Percentiles rank a stretch among this genome's conserved stretches.
These are phyloP conservation scores for Ceratocystiopsis brevicomis DNA, from an alignment of 2,329 filamentous ascomycete genomes.

Conservation along the genomic window DNA sequence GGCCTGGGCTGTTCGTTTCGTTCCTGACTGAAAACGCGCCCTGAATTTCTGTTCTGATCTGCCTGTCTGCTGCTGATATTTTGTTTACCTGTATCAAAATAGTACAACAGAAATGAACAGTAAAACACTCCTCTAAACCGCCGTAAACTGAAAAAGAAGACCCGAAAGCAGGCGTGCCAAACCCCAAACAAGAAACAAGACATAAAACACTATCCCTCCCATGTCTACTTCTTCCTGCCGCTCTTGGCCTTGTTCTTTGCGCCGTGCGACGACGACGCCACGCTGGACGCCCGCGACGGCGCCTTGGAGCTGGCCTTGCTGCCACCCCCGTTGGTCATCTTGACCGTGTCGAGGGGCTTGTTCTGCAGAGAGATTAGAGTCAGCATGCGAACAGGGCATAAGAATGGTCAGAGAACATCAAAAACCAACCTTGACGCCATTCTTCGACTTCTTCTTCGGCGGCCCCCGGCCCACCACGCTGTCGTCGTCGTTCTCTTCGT, in stretches of 20 bases:
- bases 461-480: slow-evolving; percentile 62
- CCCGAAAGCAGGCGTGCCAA: not conserved
- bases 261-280: slow-evolving; percentile 21
- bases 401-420: not conserved
- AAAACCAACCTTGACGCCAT: slow-evolving; percentile 58
- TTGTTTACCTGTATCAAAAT: too few relatives aligned
- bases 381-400: too few relatives aligned
- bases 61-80: too few relatives aligned
- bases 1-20: too few relatives aligned
- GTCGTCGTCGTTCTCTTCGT: slow-evolving; percentile 72
- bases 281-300: slow-evolving; percentile 73
- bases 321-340: slow-evolving; percentile 34
- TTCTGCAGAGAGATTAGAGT: slow-evolving; percentile 38
- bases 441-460: slow-evolving; percentile 90
- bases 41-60: too few relatives aligned
- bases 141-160: too few relatives aligned
- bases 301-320: slow-evolving; percentile 59
- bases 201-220: not conserved
- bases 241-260: slow-evolving; percentile 8
- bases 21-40: too few relatives aligned
- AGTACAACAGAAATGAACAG: too few relatives aligned
- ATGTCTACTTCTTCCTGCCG: slow-evolving; percentile 6
- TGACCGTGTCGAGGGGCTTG: slow-evolving; percentile 79
- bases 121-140: too few relatives aligned
- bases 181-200: not conserved